Conservation (phyloP, 768 basidiomycete genomes). For the Leccinum subtestaceum region DNA sequence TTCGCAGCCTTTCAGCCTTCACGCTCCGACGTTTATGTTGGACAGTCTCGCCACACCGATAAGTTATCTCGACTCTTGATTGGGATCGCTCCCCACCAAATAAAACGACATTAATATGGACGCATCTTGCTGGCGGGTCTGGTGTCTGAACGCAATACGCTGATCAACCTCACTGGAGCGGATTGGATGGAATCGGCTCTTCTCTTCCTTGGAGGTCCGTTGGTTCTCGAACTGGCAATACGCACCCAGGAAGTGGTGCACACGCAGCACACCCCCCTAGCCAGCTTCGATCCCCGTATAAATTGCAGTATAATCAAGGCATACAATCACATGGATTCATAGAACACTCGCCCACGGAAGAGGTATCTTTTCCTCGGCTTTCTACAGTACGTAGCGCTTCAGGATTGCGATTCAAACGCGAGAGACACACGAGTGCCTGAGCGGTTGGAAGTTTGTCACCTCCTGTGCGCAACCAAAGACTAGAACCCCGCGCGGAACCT, state of each 20-base stretch:
- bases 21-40: neutral
- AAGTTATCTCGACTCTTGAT: neutral
- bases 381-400: neutral
- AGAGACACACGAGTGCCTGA: neutral
- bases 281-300: no score
- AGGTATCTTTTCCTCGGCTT: neutral
- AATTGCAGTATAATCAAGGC: no score
- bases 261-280: no score
- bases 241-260: no score
- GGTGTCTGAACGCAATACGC: no score
- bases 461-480: neutral
- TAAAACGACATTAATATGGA: neutral
- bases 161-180: no score
- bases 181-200: no score
- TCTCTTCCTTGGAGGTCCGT: no score
- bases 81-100: neutral
- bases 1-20: neutral
- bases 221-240: no score
- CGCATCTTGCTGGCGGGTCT: no score
- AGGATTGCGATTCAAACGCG: neutral
- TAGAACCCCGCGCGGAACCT: neutral
- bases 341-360: no score
- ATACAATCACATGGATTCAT: no score
- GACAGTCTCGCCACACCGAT: neutral
- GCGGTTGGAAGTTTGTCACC: neutral